These are phyloP conservation scores for Leccinum boreale DNA, from an alignment of 768 basidiomycete genomes.

Conservation along the genomic window DNA sequence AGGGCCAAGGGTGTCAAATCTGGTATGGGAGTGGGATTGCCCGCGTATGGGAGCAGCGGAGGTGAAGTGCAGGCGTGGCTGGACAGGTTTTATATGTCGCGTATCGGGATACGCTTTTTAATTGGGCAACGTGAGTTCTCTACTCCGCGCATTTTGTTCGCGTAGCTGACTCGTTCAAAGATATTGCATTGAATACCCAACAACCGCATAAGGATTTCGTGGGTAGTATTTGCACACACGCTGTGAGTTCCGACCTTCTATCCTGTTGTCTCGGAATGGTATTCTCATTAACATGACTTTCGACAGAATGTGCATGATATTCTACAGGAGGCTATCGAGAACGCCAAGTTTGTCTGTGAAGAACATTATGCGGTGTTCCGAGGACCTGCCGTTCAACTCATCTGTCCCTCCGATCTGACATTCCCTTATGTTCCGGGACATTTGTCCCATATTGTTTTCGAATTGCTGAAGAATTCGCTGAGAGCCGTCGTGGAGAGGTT, in stretches of 20 bases:
- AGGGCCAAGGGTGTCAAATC: conserved; percentile 35
- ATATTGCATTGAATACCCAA: conserved; percentile 90
- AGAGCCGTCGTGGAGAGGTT: conserved; percentile 93
- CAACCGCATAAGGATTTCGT: conserved; percentile 89
- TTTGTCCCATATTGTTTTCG: conserved; percentile 94
- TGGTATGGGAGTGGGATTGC: conserved; percentile 24
- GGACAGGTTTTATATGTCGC: conserved; percentile 94
- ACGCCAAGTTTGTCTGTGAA: conserved; percentile 91
- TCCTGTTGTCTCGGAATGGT: background rate
- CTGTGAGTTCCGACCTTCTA: conserved; percentile 46
- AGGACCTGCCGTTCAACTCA: conserved; percentile 92
- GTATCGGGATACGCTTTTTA: conserved; percentile 92
- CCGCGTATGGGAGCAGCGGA: conserved; percentile 58
- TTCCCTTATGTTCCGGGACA: conserved; percentile 98
- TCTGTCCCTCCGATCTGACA: conserved; percentile 81
- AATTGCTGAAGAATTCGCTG: conserved; percentile 95
- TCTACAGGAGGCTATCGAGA: conserved; percentile 96
- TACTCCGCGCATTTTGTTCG: background rate
- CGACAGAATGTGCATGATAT: conserved; percentile 89
- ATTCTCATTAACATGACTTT: background rate
- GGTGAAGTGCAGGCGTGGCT: conserved; percentile 94
- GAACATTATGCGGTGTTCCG: conserved; percentile 96
- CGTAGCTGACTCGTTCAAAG: conserved; percentile 36
- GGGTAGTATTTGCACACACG: conserved; percentile 93
- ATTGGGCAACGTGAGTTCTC: conserved; percentile 83